Conservation (phyloP, 2,329 filamentous ascomycete species). For the Fusarium sp. region DNA sequence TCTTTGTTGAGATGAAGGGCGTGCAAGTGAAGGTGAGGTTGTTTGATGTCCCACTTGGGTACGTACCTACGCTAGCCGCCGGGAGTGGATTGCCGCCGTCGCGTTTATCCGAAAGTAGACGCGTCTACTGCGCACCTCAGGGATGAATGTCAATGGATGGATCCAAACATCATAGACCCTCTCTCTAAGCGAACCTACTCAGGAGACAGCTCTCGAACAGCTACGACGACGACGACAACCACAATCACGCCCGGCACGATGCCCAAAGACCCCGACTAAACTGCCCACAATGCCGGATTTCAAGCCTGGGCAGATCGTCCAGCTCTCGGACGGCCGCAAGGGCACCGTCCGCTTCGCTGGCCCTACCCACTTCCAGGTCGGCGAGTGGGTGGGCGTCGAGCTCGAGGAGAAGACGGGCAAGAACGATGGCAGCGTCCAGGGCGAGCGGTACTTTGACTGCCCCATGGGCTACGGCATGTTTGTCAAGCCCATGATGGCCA, state of each 20-base stretch:
- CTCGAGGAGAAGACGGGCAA: conserved; percentile 86
- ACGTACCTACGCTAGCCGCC: conserved; percentile 35
- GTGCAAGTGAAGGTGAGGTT: conserved; percentile 12
- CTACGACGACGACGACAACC: conserved; percentile 3
- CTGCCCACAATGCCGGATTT: conserved; percentile 63
- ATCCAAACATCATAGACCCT: conserved; percentile 13
- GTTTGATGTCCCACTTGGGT: background rate
- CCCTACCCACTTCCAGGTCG: conserved; percentile 80
- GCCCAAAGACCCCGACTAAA: conserved; percentile 42
- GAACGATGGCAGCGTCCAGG: conserved; percentile 93
- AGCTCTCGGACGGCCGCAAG: conserved; percentile 80
- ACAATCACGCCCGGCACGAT: conserved; percentile 46
- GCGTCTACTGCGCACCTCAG: conserved; percentile 29
- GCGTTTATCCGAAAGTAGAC: conserved; percentile 46
- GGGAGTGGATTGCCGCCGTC: conserved; percentile 37
- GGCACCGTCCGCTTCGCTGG: conserved; percentile 87
- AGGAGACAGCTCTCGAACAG: conserved; percentile 32
- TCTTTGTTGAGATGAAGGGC: background rate
- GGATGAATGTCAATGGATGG: conserved; percentile 16
- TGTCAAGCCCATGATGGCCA: conserved; percentile 78
- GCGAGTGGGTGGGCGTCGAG: conserved; percentile 92
- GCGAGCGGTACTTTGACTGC: conserved; percentile 90
- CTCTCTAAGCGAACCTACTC: conserved; percentile 28
- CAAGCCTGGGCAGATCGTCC: conserved; percentile 78
- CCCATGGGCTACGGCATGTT: conserved; percentile 84